These are phyloP conservation scores for Porodaedalea pini DNA, from an alignment of 1,284 basidiomycete species.

Conservation along the genomic window DNA sequence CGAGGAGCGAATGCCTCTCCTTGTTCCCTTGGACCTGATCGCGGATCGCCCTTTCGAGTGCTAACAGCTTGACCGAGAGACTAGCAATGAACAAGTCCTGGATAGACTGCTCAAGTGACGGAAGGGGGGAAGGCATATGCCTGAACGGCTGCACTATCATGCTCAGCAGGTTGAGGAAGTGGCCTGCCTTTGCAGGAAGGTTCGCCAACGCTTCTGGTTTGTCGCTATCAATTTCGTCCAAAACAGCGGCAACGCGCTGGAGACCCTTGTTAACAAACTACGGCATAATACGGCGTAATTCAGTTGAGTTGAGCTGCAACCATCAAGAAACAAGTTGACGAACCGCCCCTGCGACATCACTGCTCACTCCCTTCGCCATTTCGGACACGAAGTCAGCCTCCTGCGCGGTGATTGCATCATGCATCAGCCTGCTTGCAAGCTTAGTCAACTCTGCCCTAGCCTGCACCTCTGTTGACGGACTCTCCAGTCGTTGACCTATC, in stretches of 20 bases:
- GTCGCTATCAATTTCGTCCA: constrained; percentile 38
- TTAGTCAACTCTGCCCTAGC: constrained; percentile 58
- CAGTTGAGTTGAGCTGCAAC: not conserved
- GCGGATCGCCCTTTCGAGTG: constrained; percentile 34
- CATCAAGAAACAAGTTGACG: constrained; percentile 4
- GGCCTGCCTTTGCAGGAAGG: constrained; percentile 47
- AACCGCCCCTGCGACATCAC: constrained; percentile 65
- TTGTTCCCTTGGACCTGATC: constrained; percentile 18
- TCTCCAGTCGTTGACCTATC: constrained; percentile 59
- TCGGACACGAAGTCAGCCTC: constrained; percentile 78
- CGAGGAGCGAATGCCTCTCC: constrained; percentile 15
- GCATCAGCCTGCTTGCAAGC: constrained; percentile 62
- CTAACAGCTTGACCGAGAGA: constrained; percentile 43
- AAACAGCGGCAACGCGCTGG: constrained; percentile 56
- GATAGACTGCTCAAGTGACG: constrained; percentile 47
- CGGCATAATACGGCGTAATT: not conserved
- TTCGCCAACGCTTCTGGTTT: constrained; percentile 27
- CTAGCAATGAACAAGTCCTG: constrained; percentile 54
- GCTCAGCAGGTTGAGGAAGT: constrained; percentile 65
- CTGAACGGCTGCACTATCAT: constrained; percentile 65
- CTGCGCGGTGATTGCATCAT: constrained; percentile 66
- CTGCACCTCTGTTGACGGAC: constrained; percentile 48
- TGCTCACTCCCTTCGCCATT: constrained; percentile 66
- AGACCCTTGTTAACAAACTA: constrained; percentile 77
- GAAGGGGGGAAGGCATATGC: constrained; percentile 40